These are phyloP conservation scores for Scutellaria barbata DNA, from an alignment of 257 asterid genomes.

Conservation along the genomic window DNA sequence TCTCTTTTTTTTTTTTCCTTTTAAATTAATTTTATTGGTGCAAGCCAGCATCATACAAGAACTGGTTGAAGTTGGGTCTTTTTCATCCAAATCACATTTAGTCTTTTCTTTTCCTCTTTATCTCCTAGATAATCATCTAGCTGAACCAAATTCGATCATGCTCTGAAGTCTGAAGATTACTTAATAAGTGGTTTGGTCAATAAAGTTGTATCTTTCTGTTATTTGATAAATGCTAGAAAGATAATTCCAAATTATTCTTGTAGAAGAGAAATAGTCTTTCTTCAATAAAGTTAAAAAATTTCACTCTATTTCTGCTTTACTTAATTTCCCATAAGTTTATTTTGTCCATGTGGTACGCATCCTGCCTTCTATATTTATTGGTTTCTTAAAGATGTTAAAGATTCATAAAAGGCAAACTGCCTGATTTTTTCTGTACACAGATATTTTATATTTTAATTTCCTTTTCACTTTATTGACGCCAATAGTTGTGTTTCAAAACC, in stretches of 20 bases:
- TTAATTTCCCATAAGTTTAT: constrained; percentile 11
- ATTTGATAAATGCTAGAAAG: background rate
- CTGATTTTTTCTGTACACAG: background rate
- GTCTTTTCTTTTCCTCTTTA: background rate
- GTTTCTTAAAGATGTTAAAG: background rate
- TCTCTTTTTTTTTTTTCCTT: constrained; percentile 6
- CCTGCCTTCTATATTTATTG: background rate
- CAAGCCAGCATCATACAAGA: constrained; percentile 1
- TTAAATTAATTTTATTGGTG: background rate
- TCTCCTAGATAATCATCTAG: background rate
- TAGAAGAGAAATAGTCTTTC: constrained; percentile 2
- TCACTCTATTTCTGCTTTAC: background rate
- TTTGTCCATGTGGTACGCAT: constrained; percentile 16
- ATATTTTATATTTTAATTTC: background rate
- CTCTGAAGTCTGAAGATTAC: background rate
- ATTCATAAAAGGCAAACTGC: constrained; percentile 1
- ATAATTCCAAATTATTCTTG: constrained; percentile 2
- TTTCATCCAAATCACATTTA: background rate
- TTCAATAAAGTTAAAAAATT: background rate
- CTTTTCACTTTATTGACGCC: constrained; percentile 16
- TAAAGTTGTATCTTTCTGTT: background rate
- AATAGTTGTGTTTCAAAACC: constrained; percentile 13
- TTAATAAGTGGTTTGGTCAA: constrained; percentile 2
- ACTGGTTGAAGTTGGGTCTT: background rate
- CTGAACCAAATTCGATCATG: background rate